Conservation (phyloP, 2,329 filamentous ascomycete species). For the Aureobasidium melanogenum region DNA sequence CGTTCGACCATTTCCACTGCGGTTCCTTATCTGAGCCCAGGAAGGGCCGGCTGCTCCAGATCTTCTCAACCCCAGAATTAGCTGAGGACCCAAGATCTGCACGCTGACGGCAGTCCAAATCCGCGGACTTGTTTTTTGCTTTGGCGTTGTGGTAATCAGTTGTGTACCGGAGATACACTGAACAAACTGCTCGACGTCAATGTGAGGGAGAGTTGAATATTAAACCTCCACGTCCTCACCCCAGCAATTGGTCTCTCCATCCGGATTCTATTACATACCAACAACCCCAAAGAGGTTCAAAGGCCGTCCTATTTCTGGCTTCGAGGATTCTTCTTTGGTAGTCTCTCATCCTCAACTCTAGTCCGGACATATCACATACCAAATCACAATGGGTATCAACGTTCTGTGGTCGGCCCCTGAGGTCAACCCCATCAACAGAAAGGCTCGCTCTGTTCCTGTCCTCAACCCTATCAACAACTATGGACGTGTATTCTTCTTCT, state of each 20-base stretch:
- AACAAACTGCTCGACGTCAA: not conserved
- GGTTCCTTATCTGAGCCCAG: slow-evolving; percentile 10
- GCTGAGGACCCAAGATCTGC: slow-evolving; percentile 10
- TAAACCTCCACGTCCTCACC: slow-evolving; percentile 7
- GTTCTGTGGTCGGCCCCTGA: slow-evolving; percentile 50
- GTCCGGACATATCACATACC: not conserved
- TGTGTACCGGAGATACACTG: slow-evolving; percentile 11
- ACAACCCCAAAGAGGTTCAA: not conserved
- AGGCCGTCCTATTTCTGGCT: not conserved
- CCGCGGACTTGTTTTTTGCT: slow-evolving; percentile 15
- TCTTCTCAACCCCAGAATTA: slow-evolving; percentile 1
- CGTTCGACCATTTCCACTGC: not conserved
- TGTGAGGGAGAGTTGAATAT: not conserved
- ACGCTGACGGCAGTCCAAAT: not conserved
- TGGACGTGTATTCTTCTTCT: slow-evolving; percentile 84
- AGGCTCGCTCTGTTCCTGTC: slow-evolving; percentile 70
- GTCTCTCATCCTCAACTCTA: not conserved
- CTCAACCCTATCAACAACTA: slow-evolving; percentile 72
- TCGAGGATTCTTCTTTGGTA: not conserved
- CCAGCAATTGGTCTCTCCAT: not conserved
- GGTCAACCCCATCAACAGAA: slow-evolving; percentile 75
- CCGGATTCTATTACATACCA: slow-evolving; percentile 7
- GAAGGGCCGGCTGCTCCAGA: not conserved
- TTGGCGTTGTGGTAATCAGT: slow-evolving; percentile 12
- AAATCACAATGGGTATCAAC: slow-evolving; percentile 12